These are phyloP conservation scores for Fusarium heterosporum DNA, from an alignment of 2,329 filamentous ascomycete species.

Conservation along the genomic window DNA sequence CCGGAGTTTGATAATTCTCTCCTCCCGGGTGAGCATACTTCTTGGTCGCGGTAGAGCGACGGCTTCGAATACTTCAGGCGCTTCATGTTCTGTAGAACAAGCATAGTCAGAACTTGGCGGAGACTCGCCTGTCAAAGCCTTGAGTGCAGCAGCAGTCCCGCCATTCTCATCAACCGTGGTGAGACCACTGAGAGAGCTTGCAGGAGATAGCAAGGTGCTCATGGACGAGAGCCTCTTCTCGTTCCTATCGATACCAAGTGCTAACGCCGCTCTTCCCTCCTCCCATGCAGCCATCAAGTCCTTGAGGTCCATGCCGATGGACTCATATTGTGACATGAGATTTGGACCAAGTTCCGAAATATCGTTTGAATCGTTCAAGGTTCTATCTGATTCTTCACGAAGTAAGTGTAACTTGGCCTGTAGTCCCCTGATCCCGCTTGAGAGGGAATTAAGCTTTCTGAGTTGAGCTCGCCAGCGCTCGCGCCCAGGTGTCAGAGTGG, in stretches of 20 bases:
- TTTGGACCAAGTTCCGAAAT: slow-evolving; percentile 81
- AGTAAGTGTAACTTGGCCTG: slow-evolving; percentile 95
- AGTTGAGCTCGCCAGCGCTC: slow-evolving; percentile 89
- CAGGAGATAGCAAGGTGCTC: slow-evolving; percentile 69
- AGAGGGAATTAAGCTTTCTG: slow-evolving; percentile 87
- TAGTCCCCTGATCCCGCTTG: slow-evolving; percentile 88
- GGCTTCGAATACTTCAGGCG: slow-evolving; percentile 90
- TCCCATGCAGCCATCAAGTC: slow-evolving; percentile 88
- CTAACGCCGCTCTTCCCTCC: slow-evolving; percentile 83
- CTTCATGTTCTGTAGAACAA: slow-evolving; percentile 70
- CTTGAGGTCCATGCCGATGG: slow-evolving; percentile 88
- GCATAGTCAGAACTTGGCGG: slow-evolving; percentile 64
- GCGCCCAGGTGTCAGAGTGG: slow-evolving; percentile 75
- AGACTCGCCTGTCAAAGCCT: slow-evolving; percentile 79
- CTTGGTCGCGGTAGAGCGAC: slow-evolving; percentile 79
- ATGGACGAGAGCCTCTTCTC: slow-evolving; percentile 76
- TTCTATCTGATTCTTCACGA: slow-evolving; percentile 86
- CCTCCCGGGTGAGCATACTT: slow-evolving; percentile 81
- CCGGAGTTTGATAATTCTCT: slow-evolving; percentile 87
- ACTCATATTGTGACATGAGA: slow-evolving; percentile 91
- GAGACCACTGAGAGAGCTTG: slow-evolving; percentile 74
- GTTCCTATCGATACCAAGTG: slow-evolving; percentile 83
- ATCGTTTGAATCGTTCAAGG: slow-evolving; percentile 78
- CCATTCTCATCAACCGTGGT: slow-evolving; percentile 68
- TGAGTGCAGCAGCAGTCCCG: slow-evolving; percentile 71